phyloP scores from a whole-genome alignment of 176 grass and related monocot genomes.

The Carex myosuroides region DNA sequence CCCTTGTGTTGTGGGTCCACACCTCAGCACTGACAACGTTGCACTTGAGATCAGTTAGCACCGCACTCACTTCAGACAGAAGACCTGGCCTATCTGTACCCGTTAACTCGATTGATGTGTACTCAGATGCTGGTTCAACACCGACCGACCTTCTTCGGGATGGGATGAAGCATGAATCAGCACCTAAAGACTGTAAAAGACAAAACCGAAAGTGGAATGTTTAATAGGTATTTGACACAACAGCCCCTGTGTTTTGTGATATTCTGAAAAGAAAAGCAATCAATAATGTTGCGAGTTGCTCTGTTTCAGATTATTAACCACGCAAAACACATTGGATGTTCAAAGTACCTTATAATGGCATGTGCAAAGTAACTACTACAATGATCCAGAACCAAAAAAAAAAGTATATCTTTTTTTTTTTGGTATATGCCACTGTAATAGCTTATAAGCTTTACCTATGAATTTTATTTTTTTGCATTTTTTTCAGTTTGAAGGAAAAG shows the following conservation, averaged over 20 bases:
- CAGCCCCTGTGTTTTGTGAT: background rate
- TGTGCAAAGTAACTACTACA: background rate
- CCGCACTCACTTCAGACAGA: constrained; percentile 78
- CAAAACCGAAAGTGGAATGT: background rate
- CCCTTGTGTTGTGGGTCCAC: constrained; percentile 80
- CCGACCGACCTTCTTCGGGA: constrained; percentile 40
- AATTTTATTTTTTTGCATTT: background rate
- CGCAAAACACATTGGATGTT: background rate
- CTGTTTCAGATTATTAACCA: background rate
- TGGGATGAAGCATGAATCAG: constrained; percentile 49
- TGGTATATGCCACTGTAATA: background rate
- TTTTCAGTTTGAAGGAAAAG: background rate
- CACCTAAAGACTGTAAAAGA: constrained; percentile 44
- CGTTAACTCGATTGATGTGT: constrained; percentile 89
- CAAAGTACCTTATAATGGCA: background rate
- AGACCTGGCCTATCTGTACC: constrained; percentile 74
- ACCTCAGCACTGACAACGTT: constrained; percentile 82
- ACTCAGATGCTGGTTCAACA: constrained; percentile 48
- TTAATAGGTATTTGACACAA: constrained; percentile 1
- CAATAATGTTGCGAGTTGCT: background rate
- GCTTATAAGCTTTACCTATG: background rate
- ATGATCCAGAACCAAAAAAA: constrained; percentile 11
- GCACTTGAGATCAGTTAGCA: constrained; percentile 69
- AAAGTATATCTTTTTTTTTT: background rate
- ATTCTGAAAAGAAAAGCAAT: background rate